These are phyloP conservation scores for Cryptosporidium ubiquitum DNA, from an alignment of 169 alveolate species.

Conservation along the genomic window DNA sequence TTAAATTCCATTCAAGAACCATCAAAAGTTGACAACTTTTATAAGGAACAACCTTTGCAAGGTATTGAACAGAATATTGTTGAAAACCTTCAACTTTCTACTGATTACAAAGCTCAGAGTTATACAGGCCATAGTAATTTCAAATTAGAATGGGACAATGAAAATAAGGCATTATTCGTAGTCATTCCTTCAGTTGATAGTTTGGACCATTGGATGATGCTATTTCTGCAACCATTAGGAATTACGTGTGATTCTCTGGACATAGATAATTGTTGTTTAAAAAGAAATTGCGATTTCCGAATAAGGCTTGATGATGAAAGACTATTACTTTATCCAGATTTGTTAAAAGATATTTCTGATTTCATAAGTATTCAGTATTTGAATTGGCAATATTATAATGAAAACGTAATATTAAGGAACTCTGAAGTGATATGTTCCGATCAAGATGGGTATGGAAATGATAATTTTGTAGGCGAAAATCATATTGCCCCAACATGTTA, in stretches of 20 bases:
- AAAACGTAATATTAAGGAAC: slow-evolving; percentile 5
- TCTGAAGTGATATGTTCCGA: neutral
- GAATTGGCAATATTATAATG: slow-evolving; percentile 17
- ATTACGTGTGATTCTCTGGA: slow-evolving; percentile 50
- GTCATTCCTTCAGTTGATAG: slow-evolving; percentile 72
- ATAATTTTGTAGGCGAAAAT: neutral
- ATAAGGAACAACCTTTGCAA: neutral
- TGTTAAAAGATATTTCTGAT: slow-evolving; percentile 51
- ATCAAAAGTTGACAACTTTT: neutral
- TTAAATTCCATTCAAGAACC: neutral
- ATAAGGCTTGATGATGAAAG: slow-evolving; percentile 71
- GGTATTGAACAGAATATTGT: neutral
- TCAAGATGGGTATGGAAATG: neutral
- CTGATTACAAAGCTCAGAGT: neutral
- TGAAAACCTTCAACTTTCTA: neutral
- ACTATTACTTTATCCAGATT: slow-evolving; percentile 63
- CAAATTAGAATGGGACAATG: slow-evolving; percentile 64
- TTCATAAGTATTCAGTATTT: slow-evolving; percentile 12
- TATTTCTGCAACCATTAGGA: slow-evolving; percentile 67
- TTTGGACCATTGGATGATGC: slow-evolving; percentile 71
- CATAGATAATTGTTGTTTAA: slow-evolving; percentile 36
- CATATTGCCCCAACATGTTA: neutral
- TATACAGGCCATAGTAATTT: slow-evolving; percentile 25
- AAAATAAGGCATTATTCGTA: slow-evolving; percentile 30
- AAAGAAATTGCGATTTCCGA: slow-evolving; percentile 37